These are phyloP conservation scores for Emergomyces africanus DNA, from an alignment of 2,329 filamentous ascomycete genomes.

Conservation along the genomic window DNA sequence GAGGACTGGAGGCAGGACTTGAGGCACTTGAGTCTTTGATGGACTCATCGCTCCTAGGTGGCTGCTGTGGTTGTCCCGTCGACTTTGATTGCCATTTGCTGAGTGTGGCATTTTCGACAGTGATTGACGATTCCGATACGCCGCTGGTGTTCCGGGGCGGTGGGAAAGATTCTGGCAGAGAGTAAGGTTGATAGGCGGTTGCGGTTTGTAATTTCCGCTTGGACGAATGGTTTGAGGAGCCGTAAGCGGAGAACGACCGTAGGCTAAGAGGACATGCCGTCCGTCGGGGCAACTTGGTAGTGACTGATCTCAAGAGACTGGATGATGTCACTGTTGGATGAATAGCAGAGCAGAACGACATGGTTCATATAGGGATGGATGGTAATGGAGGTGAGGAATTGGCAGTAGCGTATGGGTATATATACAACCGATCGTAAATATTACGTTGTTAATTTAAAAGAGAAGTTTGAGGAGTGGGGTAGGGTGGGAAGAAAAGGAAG, in stretches of 20 bases:
- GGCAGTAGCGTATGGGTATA: neutral
- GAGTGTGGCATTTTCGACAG: conserved; percentile 36
- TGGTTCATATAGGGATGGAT: conserved; percentile 17
- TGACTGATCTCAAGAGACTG: conserved; percentile 27
- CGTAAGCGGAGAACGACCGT: conserved; percentile 37
- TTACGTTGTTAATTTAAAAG: neutral
- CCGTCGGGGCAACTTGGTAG: conserved; percentile 25
- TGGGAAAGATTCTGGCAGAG: conserved; percentile 43
- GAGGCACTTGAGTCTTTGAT: conserved; percentile 25
- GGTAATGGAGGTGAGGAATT: neutral
- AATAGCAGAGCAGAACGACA: conserved; percentile 29
- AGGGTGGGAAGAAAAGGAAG: too few species aligned
- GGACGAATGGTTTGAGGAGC: conserved; percentile 33
- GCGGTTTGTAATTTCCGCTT: conserved; percentile 53
- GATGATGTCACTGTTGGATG: conserved; percentile 36
- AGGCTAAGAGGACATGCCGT: conserved; percentile 28
- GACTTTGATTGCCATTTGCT: conserved; percentile 36
- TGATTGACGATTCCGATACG: conserved; percentile 50
- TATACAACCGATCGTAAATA: neutral
- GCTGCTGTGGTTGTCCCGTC: conserved; percentile 17
- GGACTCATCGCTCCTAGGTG: conserved; percentile 9
- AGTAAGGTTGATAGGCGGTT: conserved; percentile 50
- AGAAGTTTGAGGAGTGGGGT: too few species aligned
- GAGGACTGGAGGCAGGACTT: conserved; percentile 37
- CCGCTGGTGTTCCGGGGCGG: conserved; percentile 45